A percentile compares a stretch with the other conserved stretches of the same genome.
Evolutionary conservation across 73 alveolate genomes (phyloP).

Genomic region (Halteria grandinella): DNA sequence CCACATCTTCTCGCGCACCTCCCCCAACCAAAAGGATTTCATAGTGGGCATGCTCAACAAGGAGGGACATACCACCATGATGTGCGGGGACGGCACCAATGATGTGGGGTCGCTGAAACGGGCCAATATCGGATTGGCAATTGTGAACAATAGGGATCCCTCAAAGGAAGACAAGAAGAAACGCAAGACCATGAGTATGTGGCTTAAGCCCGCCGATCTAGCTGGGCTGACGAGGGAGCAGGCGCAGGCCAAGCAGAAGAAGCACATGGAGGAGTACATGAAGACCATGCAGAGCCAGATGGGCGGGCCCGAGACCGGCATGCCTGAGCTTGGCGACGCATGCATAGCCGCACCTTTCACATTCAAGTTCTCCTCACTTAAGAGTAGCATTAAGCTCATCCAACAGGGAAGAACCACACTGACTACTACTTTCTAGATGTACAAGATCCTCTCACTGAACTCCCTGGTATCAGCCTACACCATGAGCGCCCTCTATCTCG

Average conservation of each 20-base stretch:
- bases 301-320: conserved; percentile 71
- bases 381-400: conserved; percentile 85
- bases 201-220: conserved; percentile 34
- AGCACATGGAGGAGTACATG: conserved; percentile 72
- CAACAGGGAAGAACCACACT: conserved; percentile 93
- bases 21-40: conserved; percentile 93
- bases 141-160: conserved; percentile 85
- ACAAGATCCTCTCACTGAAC: conserved; percentile 90
- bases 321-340: conserved; percentile 93
- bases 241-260: conserved; percentile 58
- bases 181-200: conserved; percentile 21
- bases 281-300: conserved; percentile 60
- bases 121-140: conserved; percentile 94
- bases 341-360: conserved; percentile 99
- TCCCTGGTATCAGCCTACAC: conserved; percentile 92
- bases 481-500: conserved; percentile 88
- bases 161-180: conserved; percentile 72
- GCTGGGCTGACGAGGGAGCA: conserved; percentile 49
- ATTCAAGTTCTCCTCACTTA: conserved; percentile 87
- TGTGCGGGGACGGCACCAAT: conserved; percentile 99
- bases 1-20: conserved; percentile 90
- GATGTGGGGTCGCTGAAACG: conserved; percentile 97
- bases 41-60: conserved; percentile 85
- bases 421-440: conserved; percentile 89
- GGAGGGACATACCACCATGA: conserved; percentile 85